Conservation (phyloP, 768 basidiomycete species). For the Panaeolus papilionaceus region DNA sequence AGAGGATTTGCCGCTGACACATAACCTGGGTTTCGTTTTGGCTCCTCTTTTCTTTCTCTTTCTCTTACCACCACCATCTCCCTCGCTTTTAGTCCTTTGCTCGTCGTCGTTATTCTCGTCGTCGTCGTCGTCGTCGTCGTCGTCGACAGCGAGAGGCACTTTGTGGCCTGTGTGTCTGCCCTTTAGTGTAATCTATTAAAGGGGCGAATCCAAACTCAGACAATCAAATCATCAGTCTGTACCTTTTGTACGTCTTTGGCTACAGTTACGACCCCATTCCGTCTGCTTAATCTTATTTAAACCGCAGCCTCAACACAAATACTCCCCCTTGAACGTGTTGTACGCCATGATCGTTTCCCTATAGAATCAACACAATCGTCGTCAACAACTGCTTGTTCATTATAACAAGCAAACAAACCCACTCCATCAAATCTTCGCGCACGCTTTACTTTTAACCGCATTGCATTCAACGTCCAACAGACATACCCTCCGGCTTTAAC, state of each 20-base stretch:
- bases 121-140: constrained; percentile 31
- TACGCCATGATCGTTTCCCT: constrained; percentile 51
- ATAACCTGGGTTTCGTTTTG: constrained; percentile 22
- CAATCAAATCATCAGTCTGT: constrained; percentile 15
- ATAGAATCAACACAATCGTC: constrained; percentile 35
- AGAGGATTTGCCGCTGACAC: constrained; percentile 30
- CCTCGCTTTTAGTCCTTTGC: constrained; percentile 15
- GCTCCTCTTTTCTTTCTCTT: constrained; percentile 29
- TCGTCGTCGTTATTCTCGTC: constrained; percentile 18
- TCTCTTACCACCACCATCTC: constrained; percentile 36
- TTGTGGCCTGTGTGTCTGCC: constrained; percentile 30
- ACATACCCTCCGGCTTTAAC: constrained; percentile 22
- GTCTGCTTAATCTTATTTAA: constrained; percentile 3
- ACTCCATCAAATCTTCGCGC: constrained; percentile 22
- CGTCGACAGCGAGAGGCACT: constrained; percentile 36
- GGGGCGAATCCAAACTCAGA: constrained; percentile 17
- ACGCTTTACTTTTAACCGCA: constrained; percentile 10
- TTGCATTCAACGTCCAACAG: constrained; percentile 13
- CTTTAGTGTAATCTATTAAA: constrained; percentile 18
- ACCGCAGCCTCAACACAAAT: constrained; percentile 9
- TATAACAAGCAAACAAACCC: constrained; percentile 24
- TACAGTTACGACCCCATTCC: not conserved
- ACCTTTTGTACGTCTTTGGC: constrained; percentile 14
- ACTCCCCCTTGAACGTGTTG: constrained; percentile 41
- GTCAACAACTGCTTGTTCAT: constrained; percentile 33